Evolutionary conservation across 2,329 filamentous ascomycete genomes (phyloP), one percentile per base, ranked within the genome.

Genomic region (Claviceps maximensis): DNA sequence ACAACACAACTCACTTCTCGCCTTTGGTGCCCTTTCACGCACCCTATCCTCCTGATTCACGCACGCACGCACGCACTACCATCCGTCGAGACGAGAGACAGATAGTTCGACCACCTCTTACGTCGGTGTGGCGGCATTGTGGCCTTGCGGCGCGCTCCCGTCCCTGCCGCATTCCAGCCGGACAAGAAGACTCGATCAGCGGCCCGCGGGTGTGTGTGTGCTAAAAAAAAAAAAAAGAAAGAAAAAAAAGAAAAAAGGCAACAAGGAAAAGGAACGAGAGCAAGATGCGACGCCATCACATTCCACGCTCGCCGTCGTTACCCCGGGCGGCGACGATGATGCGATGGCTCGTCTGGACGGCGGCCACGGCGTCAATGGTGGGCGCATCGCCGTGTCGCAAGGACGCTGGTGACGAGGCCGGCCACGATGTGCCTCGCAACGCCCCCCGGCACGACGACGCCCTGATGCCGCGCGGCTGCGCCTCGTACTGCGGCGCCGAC

Each of bases 401-500:
- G 60, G 74, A 79, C 58, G 67, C 69, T 55, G 62, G 76, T 31
- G 71, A 74, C 60, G 73, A 74, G 60, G 54, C 58, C 31, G 77
- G 76, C 58, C 74, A 70, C 59, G 74, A 73, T 53, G 71, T 56
- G 21, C 40, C 71, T 81, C 42, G 69, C 10, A 10, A 33, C 31
- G 31, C 7, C 7, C 31, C 31, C 9, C 31, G 2, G 6, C 6
- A 33, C 12, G 31, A 8, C 2, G 31, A 5, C 31, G 7, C 2
- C 31, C 31, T 33, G 7, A 5, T 74, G 67, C 67, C 65, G 21
- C 72, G 76, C 56, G 65, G 63, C 53, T 82, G 79, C 68, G 69
- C 65, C 47, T 63, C 71, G 38, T 74, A 74, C 65, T 83, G 80
- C 65, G 79, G 80, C 56, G 64, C 67, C 50, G 66, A 78, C 52